Base-by-base conservation (phyloP, 2,329 filamentous ascomycete species). In the Hirsutella rhossiliensis region DNA sequence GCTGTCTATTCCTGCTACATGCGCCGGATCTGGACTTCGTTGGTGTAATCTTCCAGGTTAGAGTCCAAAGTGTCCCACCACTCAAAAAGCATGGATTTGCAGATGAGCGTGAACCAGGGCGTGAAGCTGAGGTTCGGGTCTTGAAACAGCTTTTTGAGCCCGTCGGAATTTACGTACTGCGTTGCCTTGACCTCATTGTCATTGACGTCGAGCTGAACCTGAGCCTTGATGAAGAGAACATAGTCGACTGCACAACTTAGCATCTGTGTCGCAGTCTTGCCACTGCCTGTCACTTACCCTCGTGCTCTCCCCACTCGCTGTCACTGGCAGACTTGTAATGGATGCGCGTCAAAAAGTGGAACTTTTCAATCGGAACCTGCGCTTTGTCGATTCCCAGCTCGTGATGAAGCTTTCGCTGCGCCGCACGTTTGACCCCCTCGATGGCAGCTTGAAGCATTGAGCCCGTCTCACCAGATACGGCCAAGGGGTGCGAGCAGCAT, bases 51-150 rank as follows among this genome's bases (percentile, higher is more conserved):
- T 48, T 94, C 84, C 53, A 97, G 71, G 11, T 84, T 84, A 20
- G 76, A 70, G 54, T 92, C 82, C 45, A 97, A 76, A 65, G 85
- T 80, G 59, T 81, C 72, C 92, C 92, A 98, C 92, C 92, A 98
- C 64, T 96, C 84, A 57, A 94, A 98, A 37, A 98, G 77, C 86
- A 97, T 89, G 40, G 87, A 88, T 64, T 97, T 76, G 75, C 92
- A 98, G 59, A 98, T 97, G 54, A 98, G 81, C 74, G 95, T 95
- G 73, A 98, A 98, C 92, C 92, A 98, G 1, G 92, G 92, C 1
- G 92, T 98, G 65, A 97, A 97, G 56, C 82, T 84, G 55, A 94
- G 73, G 43, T 67, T 73, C 4, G 84, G 78, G 58, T 96, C 83
- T 56, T 81, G 69, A 64, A 98, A 96, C 74, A 90, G 86, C 54